phyloP scores from a whole-genome alignment of 768 basidiomycete genomes.

The Porpolomopsis calyptriformis region DNA sequence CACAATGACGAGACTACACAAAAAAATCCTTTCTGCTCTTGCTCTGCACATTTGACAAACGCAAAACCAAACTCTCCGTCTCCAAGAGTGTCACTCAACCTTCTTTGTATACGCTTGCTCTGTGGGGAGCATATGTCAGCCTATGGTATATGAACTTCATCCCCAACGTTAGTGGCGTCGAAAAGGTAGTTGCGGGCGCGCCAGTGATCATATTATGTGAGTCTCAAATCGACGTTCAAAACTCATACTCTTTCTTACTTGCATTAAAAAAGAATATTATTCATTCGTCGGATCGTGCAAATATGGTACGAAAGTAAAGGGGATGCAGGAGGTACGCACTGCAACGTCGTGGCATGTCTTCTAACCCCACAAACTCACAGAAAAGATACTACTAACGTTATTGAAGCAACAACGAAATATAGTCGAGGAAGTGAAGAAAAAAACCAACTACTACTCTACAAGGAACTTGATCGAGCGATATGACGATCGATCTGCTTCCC shows the following conservation, averaged over 20 bases:
- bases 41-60: conserved; percentile 60
- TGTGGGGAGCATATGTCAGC: conserved; percentile 62
- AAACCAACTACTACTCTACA: conserved; percentile 91
- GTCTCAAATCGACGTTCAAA: no score
- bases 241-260: no score
- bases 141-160: conserved; percentile 62
- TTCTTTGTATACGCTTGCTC: conserved; percentile 67
- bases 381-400: conserved; percentile 64
- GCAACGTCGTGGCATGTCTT: neutral
- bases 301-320: conserved; percentile 76
- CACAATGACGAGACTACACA: no score
- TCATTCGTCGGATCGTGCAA: conserved; percentile 71
- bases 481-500: conserved; percentile 45
- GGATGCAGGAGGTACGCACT: conserved; percentile 60
- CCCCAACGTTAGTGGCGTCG: conserved; percentile 33
- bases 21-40: conserved; percentile 57
- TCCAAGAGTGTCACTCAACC: conserved; percentile 72
- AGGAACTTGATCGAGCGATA: conserved; percentile 84
- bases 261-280: conserved; percentile 72
- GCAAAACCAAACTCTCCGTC: conserved; percentile 70
- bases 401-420: conserved; percentile 73
- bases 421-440: conserved; percentile 95
- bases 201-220: conserved; percentile 67
- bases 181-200: conserved; percentile 33
- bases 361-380: conserved; percentile 27